Evolutionary conservation across 352 stramenopile genomes (phyloP).

Genomic region (Thraustochytrium striatum): DNA sequence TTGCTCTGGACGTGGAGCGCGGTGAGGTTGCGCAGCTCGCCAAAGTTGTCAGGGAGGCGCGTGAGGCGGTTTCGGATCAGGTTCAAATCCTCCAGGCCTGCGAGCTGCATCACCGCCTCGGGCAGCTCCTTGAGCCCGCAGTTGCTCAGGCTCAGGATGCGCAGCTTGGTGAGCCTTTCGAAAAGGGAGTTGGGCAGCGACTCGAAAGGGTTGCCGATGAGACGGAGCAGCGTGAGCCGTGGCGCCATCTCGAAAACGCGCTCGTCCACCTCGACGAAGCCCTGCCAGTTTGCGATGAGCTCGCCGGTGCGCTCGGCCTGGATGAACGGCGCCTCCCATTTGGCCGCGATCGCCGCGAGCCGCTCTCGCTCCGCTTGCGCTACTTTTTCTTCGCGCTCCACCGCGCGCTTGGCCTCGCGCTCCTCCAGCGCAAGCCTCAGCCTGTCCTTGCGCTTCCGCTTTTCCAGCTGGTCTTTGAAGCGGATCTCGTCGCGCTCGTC

Average conservation of each 20-base stretch:
- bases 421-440: constrained; percentile 33
- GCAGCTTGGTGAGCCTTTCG: not conserved
- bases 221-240: constrained; percentile 8
- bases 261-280: constrained; percentile 8
- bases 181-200: not conserved
- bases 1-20: constrained; percentile 48
- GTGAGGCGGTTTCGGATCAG: constrained; percentile 49
- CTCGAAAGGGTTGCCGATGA: constrained; percentile 42
- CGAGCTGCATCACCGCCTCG: constrained; percentile 26
- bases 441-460: not conserved
- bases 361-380: not conserved
- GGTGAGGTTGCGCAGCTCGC: constrained; percentile 32
- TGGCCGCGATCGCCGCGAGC: not conserved
- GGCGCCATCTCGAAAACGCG: constrained; percentile 35
- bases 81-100: constrained; percentile 24
- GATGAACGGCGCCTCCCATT: constrained; percentile 2
- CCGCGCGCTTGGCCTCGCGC: not conserved
- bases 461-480: not conserved
- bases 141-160: constrained; percentile 40
- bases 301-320: constrained; percentile 13
- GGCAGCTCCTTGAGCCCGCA: constrained; percentile 28
- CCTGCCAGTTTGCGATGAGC: constrained; percentile 43
- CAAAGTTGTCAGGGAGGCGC: not conserved
- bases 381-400: not conserved
- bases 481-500: constrained; percentile 19